Conservation (phyloP, 371 early-diverging fungal species). For the Rozella allomycis region DNA sequence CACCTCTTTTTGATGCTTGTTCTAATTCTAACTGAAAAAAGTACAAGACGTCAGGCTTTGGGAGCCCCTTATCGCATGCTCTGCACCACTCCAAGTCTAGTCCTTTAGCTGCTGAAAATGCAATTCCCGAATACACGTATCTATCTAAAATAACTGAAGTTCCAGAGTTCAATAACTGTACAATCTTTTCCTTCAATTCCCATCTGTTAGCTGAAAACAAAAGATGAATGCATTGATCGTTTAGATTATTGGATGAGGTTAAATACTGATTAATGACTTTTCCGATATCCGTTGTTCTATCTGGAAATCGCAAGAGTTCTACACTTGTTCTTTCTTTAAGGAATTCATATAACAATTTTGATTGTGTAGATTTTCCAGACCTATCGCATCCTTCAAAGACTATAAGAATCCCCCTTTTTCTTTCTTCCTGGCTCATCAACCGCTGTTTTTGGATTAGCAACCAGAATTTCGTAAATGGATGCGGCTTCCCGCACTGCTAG, state of each 20-base stretch:
- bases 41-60: constrained; percentile 50
- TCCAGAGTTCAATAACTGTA: constrained; percentile 2
- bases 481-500: no score
- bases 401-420: constrained; percentile 67
- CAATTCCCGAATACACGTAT: constrained; percentile 92
- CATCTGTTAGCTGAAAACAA: constrained; percentile 90
- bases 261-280: constrained; percentile 75
- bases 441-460: no score
- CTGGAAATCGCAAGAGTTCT: constrained; percentile 25
- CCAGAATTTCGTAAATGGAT: no score
- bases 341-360: constrained; percentile 33
- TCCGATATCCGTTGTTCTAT: constrained; percentile 80
- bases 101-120: constrained; percentile 79
- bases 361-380: constrained; percentile 86
- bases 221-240: constrained; percentile 73
- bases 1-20: constrained; percentile 49
- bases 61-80: constrained; percentile 61
- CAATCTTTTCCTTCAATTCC: constrained; percentile 15
- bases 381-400: constrained; percentile 95
- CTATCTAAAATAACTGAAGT: constrained; percentile 73
- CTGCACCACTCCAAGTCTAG: constrained; percentile 74
- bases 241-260: constrained; percentile 35
- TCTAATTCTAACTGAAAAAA: constrained; percentile 80
- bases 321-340: constrained; percentile 26
- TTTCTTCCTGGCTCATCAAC: no score